Conservation (phyloP, 257 asterid species). For the Striga asiatica region DNA sequence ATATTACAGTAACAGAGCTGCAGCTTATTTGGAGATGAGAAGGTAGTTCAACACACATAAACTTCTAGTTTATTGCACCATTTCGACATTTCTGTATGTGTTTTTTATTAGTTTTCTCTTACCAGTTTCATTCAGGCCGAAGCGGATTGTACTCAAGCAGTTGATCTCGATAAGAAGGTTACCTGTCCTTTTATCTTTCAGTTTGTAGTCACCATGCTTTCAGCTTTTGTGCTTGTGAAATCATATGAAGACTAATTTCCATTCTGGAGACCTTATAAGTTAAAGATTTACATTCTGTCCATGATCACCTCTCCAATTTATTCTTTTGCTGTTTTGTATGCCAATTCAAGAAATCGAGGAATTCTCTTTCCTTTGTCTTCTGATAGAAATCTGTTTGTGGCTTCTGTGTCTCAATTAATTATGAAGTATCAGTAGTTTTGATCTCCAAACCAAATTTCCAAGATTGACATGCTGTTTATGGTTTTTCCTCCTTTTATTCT, state of each 20-base stretch:
- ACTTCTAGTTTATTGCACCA: background rate
- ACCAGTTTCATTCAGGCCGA: constrained; percentile 76
- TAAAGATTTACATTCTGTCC: too few relatives aligned
- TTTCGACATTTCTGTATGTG: constrained; percentile 3
- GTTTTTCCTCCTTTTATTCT: background rate
- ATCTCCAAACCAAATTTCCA: background rate
- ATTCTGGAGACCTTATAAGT: too few relatives aligned
- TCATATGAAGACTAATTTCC: too few relatives aligned
- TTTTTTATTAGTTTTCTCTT: constrained; percentile 3
- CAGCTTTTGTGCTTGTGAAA: background rate
- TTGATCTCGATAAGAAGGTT: constrained; percentile 93
- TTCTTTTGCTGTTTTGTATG: too few relatives aligned
- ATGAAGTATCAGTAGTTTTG: too few relatives aligned
- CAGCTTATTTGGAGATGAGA: constrained; percentile 73
- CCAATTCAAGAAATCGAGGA: too few relatives aligned
- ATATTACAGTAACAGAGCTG: constrained; percentile 86
- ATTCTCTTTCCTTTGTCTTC: too few relatives aligned
- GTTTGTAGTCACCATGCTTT: background rate
- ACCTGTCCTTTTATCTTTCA: background rate
- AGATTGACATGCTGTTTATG: background rate
- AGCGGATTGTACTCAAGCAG: constrained; percentile 77
- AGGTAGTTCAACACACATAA: constrained; percentile 33
- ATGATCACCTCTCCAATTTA: too few relatives aligned
- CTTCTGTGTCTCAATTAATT: too few relatives aligned
- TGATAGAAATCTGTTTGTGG: too few relatives aligned